Conservation (phyloP, 257 asterid genomes). For the Leptodermis oblonga region DNA sequence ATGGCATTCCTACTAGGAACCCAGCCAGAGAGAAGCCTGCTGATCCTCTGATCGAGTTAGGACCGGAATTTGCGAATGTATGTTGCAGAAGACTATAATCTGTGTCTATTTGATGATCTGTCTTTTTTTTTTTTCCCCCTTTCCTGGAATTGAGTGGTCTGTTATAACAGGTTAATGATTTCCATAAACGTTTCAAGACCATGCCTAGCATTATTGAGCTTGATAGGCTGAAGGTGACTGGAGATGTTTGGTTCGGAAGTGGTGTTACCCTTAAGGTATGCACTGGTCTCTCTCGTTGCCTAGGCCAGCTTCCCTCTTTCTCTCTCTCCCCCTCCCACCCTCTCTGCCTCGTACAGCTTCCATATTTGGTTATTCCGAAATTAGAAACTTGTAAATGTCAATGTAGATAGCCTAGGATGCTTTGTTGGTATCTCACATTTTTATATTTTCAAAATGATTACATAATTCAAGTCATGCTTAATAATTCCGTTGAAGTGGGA, state of each 20-base stretch:
- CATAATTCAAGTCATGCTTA: background rate
- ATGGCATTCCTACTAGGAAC: slow-evolving; percentile 59
- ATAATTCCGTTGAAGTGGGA: background rate
- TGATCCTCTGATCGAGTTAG: slow-evolving; percentile 72
- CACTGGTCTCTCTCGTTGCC: background rate
- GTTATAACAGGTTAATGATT: slow-evolving; percentile 54
- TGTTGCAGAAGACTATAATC: slow-evolving; percentile 16
- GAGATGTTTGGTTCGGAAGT: slow-evolving; percentile 89
- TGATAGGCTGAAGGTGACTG: slow-evolving; percentile 71
- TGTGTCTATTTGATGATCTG: slow-evolving; percentile 3
- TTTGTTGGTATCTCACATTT: background rate
- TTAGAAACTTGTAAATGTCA: background rate
- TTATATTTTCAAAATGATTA: background rate
- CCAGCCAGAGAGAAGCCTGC: slow-evolving; percentile 56
- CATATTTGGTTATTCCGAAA: background rate
- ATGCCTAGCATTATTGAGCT: slow-evolving; percentile 76
- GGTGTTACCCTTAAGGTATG: slow-evolving; percentile 73
- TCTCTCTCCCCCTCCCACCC: background rate
- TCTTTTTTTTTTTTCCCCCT: slow-evolving; percentile 1
- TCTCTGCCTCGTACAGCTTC: too few relatives aligned
- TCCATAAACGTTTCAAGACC: slow-evolving; percentile 66
- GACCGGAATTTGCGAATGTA: slow-evolving; percentile 70
- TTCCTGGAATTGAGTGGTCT: slow-evolving; percentile 9
- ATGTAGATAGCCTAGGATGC: background rate
- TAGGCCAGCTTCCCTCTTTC: slow-evolving; percentile 7